Evolutionary conservation across 257 asterid species (phyloP), one percentile per base, ranked within the genome.

Genomic region (Solanum medicagineum): DNA sequence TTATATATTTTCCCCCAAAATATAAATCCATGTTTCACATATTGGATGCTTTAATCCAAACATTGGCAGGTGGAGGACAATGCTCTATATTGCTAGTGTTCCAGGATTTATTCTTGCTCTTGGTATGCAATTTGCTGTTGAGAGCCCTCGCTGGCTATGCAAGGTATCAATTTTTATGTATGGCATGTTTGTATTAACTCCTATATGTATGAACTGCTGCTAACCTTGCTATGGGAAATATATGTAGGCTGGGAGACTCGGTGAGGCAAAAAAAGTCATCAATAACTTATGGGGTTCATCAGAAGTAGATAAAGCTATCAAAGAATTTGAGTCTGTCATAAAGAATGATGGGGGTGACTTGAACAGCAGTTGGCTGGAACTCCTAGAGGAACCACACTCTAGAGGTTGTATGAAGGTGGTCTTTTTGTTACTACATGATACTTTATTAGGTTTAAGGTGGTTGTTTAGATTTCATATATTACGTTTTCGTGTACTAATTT

Each of bases 121-220:
- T 54, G 98, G 98, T 79, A 94, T 94, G 96, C 97, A 95, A 86
- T 92, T 94, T 88, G 89, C 98, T 13, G 97, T 93, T 26, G 98
- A 95, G 66, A 94, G 98, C 90, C 98, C 98, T 51, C 97, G 98
- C 73, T 95, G 98, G 98, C 89, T 95, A n/a, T 93, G 97, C 86
- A 95, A 93, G 89, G 98, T 94, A 93, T 86, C 62, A 88, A 56
- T 45, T 40, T 75, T 17, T 20, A 84, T 84, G 86, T 83, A 57
- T 26, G 44, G 26, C 65, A 26, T 53, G 49, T 60, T 81, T 85
- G 22, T 54, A 6, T 60, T 51, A 60, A 86, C 36, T 44, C 79
- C 54, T 80, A 74, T 81, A 84, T 26, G 63, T 74, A 20, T 66
- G 22, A 56, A 59, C 29, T 70, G 68, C 75, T 86, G 54, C 62